Evolutionary conservation across 371 early-diverging fungal species (phyloP).

Genomic region (Haplosporangium sp.): DNA sequence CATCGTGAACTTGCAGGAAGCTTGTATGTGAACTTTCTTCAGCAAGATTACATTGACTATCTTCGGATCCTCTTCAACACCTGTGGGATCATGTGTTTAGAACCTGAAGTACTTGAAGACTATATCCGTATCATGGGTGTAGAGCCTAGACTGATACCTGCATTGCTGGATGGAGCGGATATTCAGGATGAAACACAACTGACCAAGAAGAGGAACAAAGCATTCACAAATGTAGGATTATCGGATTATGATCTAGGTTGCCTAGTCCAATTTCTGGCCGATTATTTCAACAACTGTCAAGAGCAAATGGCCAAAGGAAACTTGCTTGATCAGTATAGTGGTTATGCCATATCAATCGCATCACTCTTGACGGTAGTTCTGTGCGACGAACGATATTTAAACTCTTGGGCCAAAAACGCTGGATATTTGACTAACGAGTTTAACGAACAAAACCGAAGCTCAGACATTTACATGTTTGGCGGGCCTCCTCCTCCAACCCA

Average conservation of each 20-base stretch:
- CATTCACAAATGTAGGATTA: conserved; percentile 17
- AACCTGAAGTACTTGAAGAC: conserved; percentile 48
- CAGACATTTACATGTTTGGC: neutral
- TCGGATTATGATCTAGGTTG: conserved; percentile 42
- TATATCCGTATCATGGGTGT: conserved; percentile 53
- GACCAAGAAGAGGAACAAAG: conserved; percentile 3
- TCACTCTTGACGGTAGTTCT: conserved; percentile 37
- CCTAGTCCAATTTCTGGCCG: conserved; percentile 36
- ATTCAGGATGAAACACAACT: neutral
- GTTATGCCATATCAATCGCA: conserved; percentile 46
- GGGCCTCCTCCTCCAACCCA: neutral
- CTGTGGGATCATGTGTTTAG: conserved; percentile 47
- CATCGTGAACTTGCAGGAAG: conserved; percentile 54
- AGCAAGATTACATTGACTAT: conserved; percentile 48
- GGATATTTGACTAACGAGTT: conserved; percentile 1
- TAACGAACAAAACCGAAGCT: neutral
- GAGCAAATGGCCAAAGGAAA: conserved; percentile 31
- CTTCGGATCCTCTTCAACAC: conserved; percentile 48
- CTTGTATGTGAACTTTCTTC: conserved; percentile 35
- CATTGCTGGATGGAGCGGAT: conserved; percentile 35
- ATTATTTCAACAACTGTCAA: conserved; percentile 36
- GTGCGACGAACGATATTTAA: conserved; percentile 47
- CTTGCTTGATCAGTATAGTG: conserved; percentile 43
- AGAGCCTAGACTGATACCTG: conserved; percentile 40
- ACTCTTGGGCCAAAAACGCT: conserved; percentile 28